Percentiles rank a stretch among this genome's conserved stretches.
Conservation (phyloP, 768 basidiomycete species). For the Leccinum boreale region DNA sequence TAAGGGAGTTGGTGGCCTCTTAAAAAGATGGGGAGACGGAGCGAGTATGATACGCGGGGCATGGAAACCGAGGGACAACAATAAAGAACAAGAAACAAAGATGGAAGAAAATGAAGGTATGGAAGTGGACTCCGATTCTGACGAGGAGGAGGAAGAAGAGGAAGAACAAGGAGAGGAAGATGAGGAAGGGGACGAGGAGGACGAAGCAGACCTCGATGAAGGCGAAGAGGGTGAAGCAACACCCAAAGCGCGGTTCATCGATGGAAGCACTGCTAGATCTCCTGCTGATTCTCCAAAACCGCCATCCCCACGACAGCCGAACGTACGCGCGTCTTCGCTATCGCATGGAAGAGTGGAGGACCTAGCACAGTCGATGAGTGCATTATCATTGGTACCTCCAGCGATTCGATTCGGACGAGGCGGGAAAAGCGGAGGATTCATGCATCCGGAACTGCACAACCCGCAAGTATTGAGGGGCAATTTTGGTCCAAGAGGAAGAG, state of each 20-base stretch:
- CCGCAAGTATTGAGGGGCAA: conserved; percentile 28
- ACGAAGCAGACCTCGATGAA: conserved; percentile 19
- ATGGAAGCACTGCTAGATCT: conserved; percentile 16
- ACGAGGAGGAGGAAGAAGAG: conserved; percentile 15
- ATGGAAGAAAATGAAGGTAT: conserved; percentile 15
- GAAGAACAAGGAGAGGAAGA: conserved; percentile 10
- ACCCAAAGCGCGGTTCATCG: conserved; percentile 22
- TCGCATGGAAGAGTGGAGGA: conserved; percentile 39
- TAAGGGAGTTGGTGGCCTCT: conserved; percentile 79
- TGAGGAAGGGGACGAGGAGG: conserved; percentile 11
- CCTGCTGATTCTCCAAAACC: conserved; percentile 18
- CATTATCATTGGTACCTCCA: conserved; percentile 60
- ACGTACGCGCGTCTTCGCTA: conserved; percentile 11
- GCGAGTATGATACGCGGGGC: conserved; percentile 71
- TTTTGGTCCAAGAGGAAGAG: conserved; percentile 32
- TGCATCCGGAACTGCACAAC: conserved; percentile 32
- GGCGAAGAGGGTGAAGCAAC: conserved; percentile 25
- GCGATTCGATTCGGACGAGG: conserved; percentile 75
- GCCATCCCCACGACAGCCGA: conserved; percentile 21
- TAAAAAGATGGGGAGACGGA: conserved; percentile 81
- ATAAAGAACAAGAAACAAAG: conserved; percentile 11
- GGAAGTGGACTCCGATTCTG: conserved; percentile 23
- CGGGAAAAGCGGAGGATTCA: conserved; percentile 53
- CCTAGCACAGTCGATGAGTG: conserved; percentile 45
- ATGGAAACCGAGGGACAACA: conserved; percentile 55